Percentiles rank a stretch among this genome's conserved stretches.
Evolutionary conservation across 2,329 filamentous ascomycete genomes (phyloP).

Genomic region (Xylaria arbuscula): DNA sequence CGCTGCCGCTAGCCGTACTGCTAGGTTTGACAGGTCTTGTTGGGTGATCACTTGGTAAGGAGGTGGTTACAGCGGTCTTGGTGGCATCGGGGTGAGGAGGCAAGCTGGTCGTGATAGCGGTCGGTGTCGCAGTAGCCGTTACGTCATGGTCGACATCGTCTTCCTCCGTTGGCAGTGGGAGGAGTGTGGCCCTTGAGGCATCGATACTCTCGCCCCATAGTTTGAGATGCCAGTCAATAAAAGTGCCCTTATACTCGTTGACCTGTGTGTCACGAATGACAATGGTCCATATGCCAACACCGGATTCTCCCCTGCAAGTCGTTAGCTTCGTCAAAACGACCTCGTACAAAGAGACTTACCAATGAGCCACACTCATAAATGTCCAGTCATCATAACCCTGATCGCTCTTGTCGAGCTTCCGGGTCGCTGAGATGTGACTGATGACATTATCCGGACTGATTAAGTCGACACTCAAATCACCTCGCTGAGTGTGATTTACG

Average conservation of each 20-base stretch:
- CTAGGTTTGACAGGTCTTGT: conserved; percentile 68
- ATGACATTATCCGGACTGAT: conserved; percentile 83
- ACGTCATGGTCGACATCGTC: conserved; percentile 86
- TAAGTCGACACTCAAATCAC: conserved; percentile 92
- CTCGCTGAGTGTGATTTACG: conserved; percentile 84
- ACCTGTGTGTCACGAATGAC: conserved; percentile 85
- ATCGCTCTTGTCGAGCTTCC: conserved; percentile 72
- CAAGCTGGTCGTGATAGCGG: conserved; percentile 72
- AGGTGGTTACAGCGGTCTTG: conserved; percentile 55
- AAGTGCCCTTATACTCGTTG: conserved; percentile 81
- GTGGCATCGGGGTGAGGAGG: conserved; percentile 57
- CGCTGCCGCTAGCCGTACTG: conserved; percentile 48
- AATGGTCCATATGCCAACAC: conserved; percentile 89
- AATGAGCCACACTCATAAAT: conserved; percentile 98
- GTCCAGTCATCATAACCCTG: conserved; percentile 94
- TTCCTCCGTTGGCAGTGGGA: conserved; percentile 83
- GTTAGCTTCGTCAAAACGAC: conserved; percentile 32
- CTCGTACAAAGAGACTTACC: conserved; percentile 64
- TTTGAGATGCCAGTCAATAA: conserved; percentile 92
- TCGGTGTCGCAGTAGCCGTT: conserved; percentile 70
- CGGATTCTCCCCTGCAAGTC: conserved; percentile 79
- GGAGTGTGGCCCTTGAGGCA: conserved; percentile 73
- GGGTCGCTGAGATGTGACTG: conserved; percentile 83
- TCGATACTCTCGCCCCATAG: conserved; percentile 93
- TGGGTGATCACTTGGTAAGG: conserved; percentile 70